Conservation (phyloP, 2,329 filamentous ascomycete species). For the Fusarium dlaminii region DNA sequence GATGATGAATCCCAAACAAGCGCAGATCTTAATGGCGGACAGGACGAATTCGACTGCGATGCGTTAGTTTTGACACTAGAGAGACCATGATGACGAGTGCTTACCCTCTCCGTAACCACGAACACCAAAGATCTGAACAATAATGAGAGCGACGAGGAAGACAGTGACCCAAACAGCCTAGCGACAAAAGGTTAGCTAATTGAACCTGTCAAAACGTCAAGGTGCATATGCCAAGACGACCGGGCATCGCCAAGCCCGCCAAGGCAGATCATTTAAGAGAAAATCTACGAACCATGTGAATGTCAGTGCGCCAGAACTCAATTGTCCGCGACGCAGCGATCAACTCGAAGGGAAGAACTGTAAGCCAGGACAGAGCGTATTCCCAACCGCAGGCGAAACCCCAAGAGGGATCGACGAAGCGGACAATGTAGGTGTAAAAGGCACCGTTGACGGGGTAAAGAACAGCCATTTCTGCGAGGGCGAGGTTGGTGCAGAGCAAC, state of each 20-base stretch:
- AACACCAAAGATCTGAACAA: slow-evolving; percentile 88
- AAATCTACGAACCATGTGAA: slow-evolving; percentile 58
- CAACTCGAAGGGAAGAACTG: slow-evolving; percentile 84
- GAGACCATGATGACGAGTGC: rapidly evolving
- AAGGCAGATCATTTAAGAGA: not conserved
- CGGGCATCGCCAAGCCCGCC: slow-evolving; percentile 1
- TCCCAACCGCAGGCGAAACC: slow-evolving; percentile 97
- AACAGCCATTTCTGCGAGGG: slow-evolving; percentile 90
- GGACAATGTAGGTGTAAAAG: slow-evolving; percentile 89
- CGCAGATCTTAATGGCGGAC: slow-evolving; percentile 75
- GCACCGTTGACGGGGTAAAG: slow-evolving; percentile 90
- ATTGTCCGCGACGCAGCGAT: slow-evolving; percentile 87
- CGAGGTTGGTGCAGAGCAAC: slow-evolving; percentile 74
- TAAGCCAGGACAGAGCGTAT: slow-evolving; percentile 89
- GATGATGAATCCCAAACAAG: slow-evolving; percentile 61
- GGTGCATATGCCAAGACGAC: slow-evolving; percentile 1
- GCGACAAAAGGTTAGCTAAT: not conserved
- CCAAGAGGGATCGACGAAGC: slow-evolving; percentile 93
- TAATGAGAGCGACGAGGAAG: slow-evolving; percentile 78
- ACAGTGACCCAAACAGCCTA: slow-evolving; percentile 80
- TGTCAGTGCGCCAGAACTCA: slow-evolving; percentile 74
- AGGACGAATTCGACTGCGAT: slow-evolving; percentile 78
- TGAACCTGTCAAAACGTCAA: not conserved
- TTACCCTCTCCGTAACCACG: slow-evolving; percentile 82
- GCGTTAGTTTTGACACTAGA: not conserved